These are phyloP conservation scores for Heterobasidion irregulare DNA, from an alignment of 1,284 basidiomycete genomes.

Conservation along the genomic window DNA sequence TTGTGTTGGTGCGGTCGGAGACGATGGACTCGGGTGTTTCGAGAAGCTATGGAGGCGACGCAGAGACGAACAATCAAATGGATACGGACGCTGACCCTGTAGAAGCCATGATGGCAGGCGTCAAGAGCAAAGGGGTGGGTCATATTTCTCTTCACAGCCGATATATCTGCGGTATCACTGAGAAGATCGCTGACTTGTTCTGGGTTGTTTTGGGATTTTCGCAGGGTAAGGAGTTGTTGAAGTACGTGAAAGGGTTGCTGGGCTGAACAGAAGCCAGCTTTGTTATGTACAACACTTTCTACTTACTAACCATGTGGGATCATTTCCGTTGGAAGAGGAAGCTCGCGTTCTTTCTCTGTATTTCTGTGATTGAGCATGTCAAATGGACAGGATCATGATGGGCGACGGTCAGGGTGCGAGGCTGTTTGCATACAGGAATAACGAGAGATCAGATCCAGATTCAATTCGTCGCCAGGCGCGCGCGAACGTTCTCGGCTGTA, in stretches of 20 bases:
- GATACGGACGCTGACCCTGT: slow-evolving; percentile 44
- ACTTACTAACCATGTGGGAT: too few species aligned
- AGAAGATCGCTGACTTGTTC: not conserved
- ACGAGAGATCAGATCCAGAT: too few species aligned
- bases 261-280: slow-evolving; percentile 26
- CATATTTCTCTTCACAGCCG: not conserved
- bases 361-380: too few species aligned
- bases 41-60: not conserved
- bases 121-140: slow-evolving; percentile 65
- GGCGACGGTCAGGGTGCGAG: too few species aligned
- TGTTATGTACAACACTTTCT: not conserved
- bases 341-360: too few species aligned
- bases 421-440: too few species aligned
- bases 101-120: slow-evolving; percentile 64
- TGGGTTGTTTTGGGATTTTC: slow-evolving; percentile 3
- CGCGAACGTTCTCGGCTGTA: too few species aligned
- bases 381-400: too few species aligned
- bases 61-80: slow-evolving; percentile 1
- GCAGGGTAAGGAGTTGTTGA: slow-evolving; percentile 63
- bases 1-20: not conserved
- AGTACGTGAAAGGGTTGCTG: slow-evolving; percentile 63
- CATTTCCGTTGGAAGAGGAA: too few species aligned
- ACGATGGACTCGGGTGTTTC: not conserved
- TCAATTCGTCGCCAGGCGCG: too few species aligned
- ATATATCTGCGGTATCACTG: not conserved